Evolutionary conservation across 2,329 filamentous ascomycete species (phyloP), one percentile per base, ranked within the genome.

Genomic region (Fusarium sp.): DNA sequence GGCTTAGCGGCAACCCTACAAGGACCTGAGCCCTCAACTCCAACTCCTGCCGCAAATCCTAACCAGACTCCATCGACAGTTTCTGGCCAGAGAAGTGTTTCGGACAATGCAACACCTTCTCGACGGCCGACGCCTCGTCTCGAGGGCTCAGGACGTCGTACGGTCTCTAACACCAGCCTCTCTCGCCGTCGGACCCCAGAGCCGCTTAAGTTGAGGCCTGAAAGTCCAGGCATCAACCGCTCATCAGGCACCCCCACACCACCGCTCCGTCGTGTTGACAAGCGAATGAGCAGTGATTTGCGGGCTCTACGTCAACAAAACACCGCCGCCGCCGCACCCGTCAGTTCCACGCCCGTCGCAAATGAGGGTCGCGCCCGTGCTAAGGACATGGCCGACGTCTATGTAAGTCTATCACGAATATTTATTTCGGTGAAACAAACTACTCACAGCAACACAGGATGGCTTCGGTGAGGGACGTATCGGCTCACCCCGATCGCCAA

Each of bases 331-430:
- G 70, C 70, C 48, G 74, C 73, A 64, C 59, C 67, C 70, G 67
- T 62, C 69, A 63, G 61, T 55, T 68, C 79, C 74, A 92, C 91
- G 80, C 93, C 93, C 77, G 87, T 94, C 83, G 92, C 91, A 82
- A 94, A 95, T 85, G 93, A 94, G 87, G 92, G 93, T 85, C 94
- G 94, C 84, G 91, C 89, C 83, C 93, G 93, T 81, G 85, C 91
- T 80, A 92, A 90, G 85, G 92, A 91, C 84, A 97, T 97, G 93
- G 88, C 93, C 81, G 93, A 97, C 87, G 91, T 97, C 84, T 97
- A 93, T 85, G 94, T 97, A 89, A 92, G 94, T 92, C 58, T 40
- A 75, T 73, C 63, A 68, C 70, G 65, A 70, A 58, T 67, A 66
- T 63, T 54, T 44, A 66, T 69, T 60, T 55, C 26, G 44, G n/a